phyloP scores from a whole-genome alignment of 1,139 yeast genomes.

The Taphrina communis region DNA sequence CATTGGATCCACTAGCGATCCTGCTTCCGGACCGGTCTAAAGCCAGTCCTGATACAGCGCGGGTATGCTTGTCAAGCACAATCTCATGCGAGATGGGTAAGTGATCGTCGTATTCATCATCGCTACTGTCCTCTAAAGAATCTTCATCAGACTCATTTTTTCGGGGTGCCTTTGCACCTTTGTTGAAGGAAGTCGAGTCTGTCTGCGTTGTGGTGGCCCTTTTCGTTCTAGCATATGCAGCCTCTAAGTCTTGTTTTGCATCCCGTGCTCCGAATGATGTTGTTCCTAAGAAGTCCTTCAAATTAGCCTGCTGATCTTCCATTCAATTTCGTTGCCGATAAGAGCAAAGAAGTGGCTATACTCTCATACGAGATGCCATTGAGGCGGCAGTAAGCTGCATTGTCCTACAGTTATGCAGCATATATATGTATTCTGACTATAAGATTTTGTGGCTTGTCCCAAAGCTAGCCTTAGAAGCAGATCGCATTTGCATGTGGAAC shows the following conservation, averaged over 20 bases:
- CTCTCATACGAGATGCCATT: no score
- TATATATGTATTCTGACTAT: no score
- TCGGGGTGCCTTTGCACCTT: neutral
- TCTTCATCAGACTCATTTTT: conserved; percentile 13
- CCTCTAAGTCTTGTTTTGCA: conserved; percentile 11
- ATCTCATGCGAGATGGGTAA: conserved; percentile 52
- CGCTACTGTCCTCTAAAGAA: conserved; percentile 33
- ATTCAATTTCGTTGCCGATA: neutral
- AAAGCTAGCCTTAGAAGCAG: no score
- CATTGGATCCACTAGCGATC: conserved; percentile 50
- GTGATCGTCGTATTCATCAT: conserved; percentile 46
- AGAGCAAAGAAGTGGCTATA: no score
- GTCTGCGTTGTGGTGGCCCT: neutral
- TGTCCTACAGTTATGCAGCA: no score
- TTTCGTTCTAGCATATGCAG: conserved; percentile 28
- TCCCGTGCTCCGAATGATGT: conserved; percentile 25
- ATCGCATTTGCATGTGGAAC: neutral
- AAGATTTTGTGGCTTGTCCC: no score
- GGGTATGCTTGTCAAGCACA: conserved; percentile 48
- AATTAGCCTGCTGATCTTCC: conserved; percentile 17
- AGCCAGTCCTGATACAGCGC: conserved; percentile 49
- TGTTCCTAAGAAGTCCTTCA: conserved; percentile 22
- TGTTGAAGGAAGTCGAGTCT: neutral
- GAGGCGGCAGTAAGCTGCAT: no score
- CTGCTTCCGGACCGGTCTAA: conserved; percentile 51